phyloP scores from a whole-genome alignment of 2,329 filamentous ascomycete species.

The Colletotrichum sp. region DNA sequence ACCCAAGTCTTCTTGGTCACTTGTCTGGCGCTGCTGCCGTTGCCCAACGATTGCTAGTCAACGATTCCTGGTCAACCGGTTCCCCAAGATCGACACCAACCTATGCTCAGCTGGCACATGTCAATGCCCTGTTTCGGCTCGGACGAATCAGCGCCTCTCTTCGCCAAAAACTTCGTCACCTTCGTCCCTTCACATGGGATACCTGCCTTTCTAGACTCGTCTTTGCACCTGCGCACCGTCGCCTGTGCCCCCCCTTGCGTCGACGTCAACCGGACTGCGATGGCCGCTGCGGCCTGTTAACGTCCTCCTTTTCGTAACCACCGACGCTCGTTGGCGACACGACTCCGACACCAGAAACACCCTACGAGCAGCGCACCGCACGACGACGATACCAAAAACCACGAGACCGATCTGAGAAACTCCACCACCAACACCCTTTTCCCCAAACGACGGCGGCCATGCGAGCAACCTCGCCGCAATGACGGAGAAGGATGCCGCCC shows the following conservation, averaged over 20 bases:
- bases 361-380: background rate
- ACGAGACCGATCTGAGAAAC: background rate
- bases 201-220: background rate
- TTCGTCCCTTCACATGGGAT: conserved; percentile 18
- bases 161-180: conserved; percentile 16
- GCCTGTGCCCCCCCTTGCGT: conserved; percentile 8
- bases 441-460: conserved; percentile 16
- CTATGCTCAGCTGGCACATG: conserved; percentile 18
- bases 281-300: conserved; percentile 9
- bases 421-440: background rate
- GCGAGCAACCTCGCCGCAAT: conserved; percentile 22
- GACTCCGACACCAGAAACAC: background rate
- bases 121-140: conserved; percentile 22
- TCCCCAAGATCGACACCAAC: background rate
- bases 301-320: background rate
- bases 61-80: background rate
- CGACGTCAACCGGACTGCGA: conserved; percentile 3
- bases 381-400: background rate
- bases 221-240: background rate
- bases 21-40: background rate
- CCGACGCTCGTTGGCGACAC: background rate
- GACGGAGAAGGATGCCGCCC: conserved; percentile 25
- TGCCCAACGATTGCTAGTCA: background rate
- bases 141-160: conserved; percentile 17
- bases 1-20: background rate